These are phyloP conservation scores for Dacryopinax spathularia DNA, from an alignment of 768 basidiomycete species.

Conservation along the genomic window DNA sequence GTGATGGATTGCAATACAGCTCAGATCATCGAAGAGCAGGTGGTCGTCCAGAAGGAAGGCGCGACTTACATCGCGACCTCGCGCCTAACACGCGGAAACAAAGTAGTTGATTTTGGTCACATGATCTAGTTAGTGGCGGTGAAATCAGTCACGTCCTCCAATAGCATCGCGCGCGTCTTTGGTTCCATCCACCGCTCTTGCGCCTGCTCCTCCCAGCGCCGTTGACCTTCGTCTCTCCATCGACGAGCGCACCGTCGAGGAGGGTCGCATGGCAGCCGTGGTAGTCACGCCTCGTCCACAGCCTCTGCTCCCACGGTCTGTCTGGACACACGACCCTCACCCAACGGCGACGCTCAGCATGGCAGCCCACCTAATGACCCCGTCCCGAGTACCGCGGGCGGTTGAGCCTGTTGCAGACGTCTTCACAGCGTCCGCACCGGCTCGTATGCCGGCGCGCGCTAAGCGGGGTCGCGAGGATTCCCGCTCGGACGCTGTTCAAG, in stretches of 20 bases:
- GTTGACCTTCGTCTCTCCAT: background rate
- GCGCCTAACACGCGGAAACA: background rate
- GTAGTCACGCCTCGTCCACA: background rate
- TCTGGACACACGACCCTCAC: constrained; percentile 2
- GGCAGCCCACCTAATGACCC: background rate
- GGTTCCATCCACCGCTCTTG: background rate
- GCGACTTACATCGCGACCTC: background rate
- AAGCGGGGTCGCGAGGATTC: background rate
- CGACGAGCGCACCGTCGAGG: background rate
- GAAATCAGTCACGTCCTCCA: background rate
- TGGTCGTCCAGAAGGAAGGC: background rate
- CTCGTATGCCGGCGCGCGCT: background rate
- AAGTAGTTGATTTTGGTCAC: background rate
- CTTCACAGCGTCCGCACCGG: background rate
- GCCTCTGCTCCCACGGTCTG: background rate
- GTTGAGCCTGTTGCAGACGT: background rate
- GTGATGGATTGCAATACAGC: too few relatives aligned
- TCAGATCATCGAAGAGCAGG: background rate
- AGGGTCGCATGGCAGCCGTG: constrained; percentile 1
- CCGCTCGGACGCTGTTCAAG: background rate
- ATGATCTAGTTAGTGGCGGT: background rate
- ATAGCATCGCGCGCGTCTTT: background rate
- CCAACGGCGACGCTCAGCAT: background rate
- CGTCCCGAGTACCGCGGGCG: background rate
- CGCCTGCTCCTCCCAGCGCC: background rate